A percentile compares a stretch with the other conserved stretches of the same genome.
These are phyloP conservation scores for Senecio squalidus DNA, from an alignment of 140 eudicot species.

Conservation along the genomic window DNA sequence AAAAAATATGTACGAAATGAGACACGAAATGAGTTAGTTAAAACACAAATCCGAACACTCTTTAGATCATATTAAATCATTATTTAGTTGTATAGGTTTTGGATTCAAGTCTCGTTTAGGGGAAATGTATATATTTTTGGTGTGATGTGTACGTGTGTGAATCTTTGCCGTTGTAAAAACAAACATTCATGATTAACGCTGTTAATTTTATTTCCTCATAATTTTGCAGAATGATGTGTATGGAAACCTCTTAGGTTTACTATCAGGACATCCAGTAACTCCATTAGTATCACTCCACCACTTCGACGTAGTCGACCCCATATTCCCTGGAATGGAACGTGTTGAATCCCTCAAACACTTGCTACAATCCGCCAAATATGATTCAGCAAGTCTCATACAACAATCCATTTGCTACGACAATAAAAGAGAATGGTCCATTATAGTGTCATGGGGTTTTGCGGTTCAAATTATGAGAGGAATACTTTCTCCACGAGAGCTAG, in stretches of 20 bases:
- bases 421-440: constrained; percentile 51
- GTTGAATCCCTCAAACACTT: constrained; percentile 44
- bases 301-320: constrained; percentile 77
- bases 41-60: too few relatives aligned
- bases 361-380: constrained; percentile 40
- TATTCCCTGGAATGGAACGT: constrained; percentile 54
- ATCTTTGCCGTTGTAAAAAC: too few relatives aligned
- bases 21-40: too few relatives aligned
- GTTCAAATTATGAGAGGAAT: constrained; percentile 64
- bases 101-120: too few relatives aligned
- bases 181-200: too few relatives aligned
- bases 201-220: neutral
- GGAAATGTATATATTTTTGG: too few relatives aligned
- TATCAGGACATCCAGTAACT: constrained; percentile 74
- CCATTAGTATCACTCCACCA: constrained; percentile 83
- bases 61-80: too few relatives aligned
- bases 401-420: constrained; percentile 77
- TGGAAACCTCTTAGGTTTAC: constrained; percentile 66
- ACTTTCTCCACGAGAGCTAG: constrained; percentile 66
- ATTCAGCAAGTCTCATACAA: constrained; percentile 62
- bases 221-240: constrained; percentile 72
- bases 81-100: too few relatives aligned
- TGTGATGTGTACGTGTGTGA: too few relatives aligned
- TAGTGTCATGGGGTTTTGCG: constrained; percentile 75
- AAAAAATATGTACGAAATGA: too few relatives aligned